Conservation (phyloP, 495 filamentous ascomycete species). For the Penicillium tannophilum region DNA sequence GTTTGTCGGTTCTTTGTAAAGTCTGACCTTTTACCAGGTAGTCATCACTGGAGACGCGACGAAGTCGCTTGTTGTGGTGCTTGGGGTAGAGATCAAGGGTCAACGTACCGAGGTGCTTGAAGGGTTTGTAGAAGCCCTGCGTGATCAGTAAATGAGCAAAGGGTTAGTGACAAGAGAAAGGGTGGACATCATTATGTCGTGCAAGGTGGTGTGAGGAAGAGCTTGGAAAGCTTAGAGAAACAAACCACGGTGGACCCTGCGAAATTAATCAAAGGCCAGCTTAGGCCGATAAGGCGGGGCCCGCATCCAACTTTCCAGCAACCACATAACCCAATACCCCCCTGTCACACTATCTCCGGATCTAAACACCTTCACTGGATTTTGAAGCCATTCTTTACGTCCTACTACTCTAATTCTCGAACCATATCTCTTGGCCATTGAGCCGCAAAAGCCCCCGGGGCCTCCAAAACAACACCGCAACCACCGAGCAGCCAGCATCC, state of each 20-base stretch:
- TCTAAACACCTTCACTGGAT: background rate
- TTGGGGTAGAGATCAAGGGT: constrained; percentile 1
- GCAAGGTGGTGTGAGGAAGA: background rate
- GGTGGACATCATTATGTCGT: background rate
- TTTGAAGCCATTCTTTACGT: background rate
- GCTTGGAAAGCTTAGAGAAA: background rate
- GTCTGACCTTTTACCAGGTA: constrained; percentile 68
- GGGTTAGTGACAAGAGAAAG: background rate
- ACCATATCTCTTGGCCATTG: background rate
- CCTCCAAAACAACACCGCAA: constrained; percentile 2
- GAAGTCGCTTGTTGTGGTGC: constrained; percentile 6
- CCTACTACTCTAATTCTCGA: background rate
- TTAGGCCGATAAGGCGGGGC: constrained; percentile 32
- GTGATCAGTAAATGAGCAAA: background rate
- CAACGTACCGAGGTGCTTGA: background rate
- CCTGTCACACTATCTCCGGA: background rate
- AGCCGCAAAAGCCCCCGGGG: constrained; percentile 1
- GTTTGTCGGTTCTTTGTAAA: constrained; percentile 21
- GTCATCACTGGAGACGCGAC: constrained; percentile 56
- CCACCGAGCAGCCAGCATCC: background rate
- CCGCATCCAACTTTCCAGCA: constrained; percentile 7
- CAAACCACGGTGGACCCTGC: background rate
- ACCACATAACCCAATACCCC: background rate
- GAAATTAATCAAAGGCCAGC: constrained; percentile 8
- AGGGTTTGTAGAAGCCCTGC: background rate